Evolutionary conservation across 2,329 filamentous ascomycete species (phyloP).

Genomic region (Arthrobotrys megalospora): DNA sequence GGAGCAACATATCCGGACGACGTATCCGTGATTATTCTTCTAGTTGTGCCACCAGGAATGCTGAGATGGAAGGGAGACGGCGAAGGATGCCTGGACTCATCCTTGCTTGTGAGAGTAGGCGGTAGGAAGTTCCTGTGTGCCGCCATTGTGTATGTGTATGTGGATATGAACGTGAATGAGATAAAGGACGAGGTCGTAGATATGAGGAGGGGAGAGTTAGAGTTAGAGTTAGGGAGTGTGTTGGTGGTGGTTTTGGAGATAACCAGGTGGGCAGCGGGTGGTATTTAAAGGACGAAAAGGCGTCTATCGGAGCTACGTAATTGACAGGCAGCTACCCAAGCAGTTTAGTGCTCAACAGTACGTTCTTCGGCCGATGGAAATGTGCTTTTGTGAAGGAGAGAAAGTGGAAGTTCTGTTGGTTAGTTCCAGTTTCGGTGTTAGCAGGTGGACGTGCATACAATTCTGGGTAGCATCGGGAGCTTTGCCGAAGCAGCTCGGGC

Average conservation of each 20-base stretch:
- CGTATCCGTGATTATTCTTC: conserved; percentile 83
- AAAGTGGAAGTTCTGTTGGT: conserved; percentile 51
- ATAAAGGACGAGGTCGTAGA: conserved; percentile 17
- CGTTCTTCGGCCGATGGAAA: conserved; percentile 59
- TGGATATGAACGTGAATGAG: conserved; percentile 1
- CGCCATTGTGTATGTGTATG: conserved; percentile 41
- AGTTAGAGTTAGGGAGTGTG: conserved; percentile 7
- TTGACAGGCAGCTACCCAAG: too few relatives aligned
- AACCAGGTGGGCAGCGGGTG: conserved; percentile 1
- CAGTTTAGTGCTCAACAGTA: not conserved
- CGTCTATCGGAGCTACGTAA: not conserved
- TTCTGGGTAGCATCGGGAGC: conserved; percentile 57
- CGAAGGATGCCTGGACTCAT: conserved; percentile 58
- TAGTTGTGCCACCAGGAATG: conserved; percentile 70
- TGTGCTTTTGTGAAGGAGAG: conserved; percentile 9
- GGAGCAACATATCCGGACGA: conserved; percentile 95
- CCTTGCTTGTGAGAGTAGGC: conserved; percentile 59
- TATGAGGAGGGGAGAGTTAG: not conserved
- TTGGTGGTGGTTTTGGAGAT: conserved; percentile 17
- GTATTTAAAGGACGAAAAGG: conserved; percentile 40
- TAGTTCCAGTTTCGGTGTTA: not conserved
- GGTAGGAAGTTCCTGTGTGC: conserved; percentile 50
- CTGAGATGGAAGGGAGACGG: conserved; percentile 55
- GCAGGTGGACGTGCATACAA: not conserved
- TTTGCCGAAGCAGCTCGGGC: conserved; percentile 54